Conservation (phyloP, 371 early-diverging fungal species). For the Rhizopus delemar region DNA sequence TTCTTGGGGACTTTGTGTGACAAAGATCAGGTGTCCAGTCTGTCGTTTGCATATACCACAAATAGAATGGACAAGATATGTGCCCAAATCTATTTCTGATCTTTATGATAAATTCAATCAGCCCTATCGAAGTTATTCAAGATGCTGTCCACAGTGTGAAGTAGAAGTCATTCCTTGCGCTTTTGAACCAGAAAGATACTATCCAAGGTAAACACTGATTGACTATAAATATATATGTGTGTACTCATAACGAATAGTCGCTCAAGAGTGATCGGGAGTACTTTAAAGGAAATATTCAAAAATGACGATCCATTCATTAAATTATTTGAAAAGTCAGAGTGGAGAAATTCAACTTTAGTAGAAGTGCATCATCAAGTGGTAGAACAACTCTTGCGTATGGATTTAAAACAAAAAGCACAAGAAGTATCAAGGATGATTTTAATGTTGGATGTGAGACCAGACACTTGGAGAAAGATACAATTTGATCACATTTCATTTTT, state of each 20-base stretch:
- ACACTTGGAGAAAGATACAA: constrained; percentile 68
- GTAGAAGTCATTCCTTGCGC: constrained; percentile 52
- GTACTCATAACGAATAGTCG: background rate
- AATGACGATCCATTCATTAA: background rate
- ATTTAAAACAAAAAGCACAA: background rate
- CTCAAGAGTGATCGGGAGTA: background rate
- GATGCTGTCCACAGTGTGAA: constrained; percentile 64
- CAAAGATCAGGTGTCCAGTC: constrained; percentile 61
- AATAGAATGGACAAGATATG: constrained; percentile 63
- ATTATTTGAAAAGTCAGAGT: constrained; percentile 29
- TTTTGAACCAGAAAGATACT: constrained; percentile 6
- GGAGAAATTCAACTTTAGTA: constrained; percentile 32
- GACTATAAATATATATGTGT: background rate
- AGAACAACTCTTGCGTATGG: background rate
- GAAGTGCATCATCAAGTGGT: constrained; percentile 33
- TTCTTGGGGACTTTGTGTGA: constrained; percentile 69
- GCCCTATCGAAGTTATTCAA: constrained; percentile 65
- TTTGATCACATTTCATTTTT: constrained; percentile 64
- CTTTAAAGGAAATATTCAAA: constrained; percentile 1
- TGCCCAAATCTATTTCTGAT: constrained; percentile 38
- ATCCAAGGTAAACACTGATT: background rate
- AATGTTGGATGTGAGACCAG: constrained; percentile 60
- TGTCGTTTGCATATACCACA: constrained; percentile 60
- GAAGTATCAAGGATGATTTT: constrained; percentile 46
- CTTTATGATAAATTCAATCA: constrained; percentile 63